Percentiles rank a stretch among this genome's conserved stretches.
Conservation (phyloP, 768 basidiomycete genomes). For the Lanmaoa rubissima region DNA sequence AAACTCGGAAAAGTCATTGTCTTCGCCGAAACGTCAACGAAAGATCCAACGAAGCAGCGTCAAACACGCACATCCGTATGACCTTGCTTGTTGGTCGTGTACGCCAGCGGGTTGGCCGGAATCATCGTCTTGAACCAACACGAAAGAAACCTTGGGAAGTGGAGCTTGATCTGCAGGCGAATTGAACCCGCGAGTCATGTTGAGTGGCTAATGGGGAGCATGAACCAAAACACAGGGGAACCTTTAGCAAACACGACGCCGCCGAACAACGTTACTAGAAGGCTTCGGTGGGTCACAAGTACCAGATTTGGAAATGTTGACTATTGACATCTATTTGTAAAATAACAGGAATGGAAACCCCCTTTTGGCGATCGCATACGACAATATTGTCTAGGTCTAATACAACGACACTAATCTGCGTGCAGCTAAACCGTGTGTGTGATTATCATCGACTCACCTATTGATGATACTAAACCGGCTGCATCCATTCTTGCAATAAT, state of each 20-base stretch:
- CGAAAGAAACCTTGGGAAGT: conserved; percentile 68
- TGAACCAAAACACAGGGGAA: conserved; percentile 18
- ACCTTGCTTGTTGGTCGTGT: conserved; percentile 57
- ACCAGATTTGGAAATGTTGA: conserved; percentile 20
- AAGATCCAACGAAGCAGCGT: neutral
- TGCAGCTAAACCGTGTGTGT: neutral
- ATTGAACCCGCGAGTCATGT: conserved; percentile 40
- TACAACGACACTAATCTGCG: neutral
- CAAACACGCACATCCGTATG: conserved; percentile 67
- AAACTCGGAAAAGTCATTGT: conserved; percentile 71
- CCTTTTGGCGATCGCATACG: neutral
- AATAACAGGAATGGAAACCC: conserved; percentile 12
- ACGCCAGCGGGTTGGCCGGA: conserved; percentile 61
- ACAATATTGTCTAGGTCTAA: no score
- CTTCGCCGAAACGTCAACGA: conserved; percentile 34
- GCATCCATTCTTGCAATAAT: neutral
- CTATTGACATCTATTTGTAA: conserved; percentile 15
- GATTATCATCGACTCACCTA: neutral
- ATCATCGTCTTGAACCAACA: conserved; percentile 61
- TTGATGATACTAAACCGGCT: neutral
- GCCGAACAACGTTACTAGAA: neutral
- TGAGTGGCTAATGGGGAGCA: neutral
- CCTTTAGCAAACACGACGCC: conserved; percentile 8
- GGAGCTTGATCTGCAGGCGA: conserved; percentile 37
- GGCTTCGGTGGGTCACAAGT: neutral